Percentiles rank a stretch among this genome's conserved stretches.
phyloP scores from a whole-genome alignment of 148 eudicot genomes.

The Bassia scoparia region DNA sequence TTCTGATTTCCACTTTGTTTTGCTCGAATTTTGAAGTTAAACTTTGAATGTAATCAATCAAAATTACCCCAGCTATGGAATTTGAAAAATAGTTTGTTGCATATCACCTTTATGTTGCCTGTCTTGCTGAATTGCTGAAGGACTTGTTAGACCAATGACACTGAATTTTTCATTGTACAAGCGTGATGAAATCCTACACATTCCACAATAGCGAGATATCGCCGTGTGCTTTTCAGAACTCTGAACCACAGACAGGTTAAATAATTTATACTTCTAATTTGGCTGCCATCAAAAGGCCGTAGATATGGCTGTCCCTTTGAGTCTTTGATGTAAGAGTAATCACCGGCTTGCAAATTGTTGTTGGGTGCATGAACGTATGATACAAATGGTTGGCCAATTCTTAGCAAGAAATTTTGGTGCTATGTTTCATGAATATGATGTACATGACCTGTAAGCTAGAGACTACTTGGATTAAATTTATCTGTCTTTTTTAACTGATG shows the following conservation, averaged over 20 bases:
- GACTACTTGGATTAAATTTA: neutral
- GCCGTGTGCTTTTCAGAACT: conserved; percentile 88
- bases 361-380: neutral
- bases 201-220: conserved; percentile 81
- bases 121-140: neutral
- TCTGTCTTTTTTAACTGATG: neutral
- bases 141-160: neutral
- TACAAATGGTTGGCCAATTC: neutral
- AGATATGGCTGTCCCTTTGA: neutral
- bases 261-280: conserved; percentile 1
- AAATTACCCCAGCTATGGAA: too few species aligned
- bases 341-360: neutral
- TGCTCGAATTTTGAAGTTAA: too few species aligned
- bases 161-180: conserved; percentile 24
- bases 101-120: neutral
- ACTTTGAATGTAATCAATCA: too few species aligned
- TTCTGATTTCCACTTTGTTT: too few species aligned
- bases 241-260: conserved; percentile 94
- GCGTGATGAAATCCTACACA: conserved; percentile 48
- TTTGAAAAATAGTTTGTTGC: too few species aligned
- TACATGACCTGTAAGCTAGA: too few species aligned
- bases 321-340: neutral
- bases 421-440: neutral
- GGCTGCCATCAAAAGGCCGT: too few species aligned
- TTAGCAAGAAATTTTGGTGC: neutral